Evolutionary conservation across 192 early-diverging fungal genomes (phyloP), one percentile per base, ranked within the genome.

Genomic region (Coemansia sp.): DNA sequence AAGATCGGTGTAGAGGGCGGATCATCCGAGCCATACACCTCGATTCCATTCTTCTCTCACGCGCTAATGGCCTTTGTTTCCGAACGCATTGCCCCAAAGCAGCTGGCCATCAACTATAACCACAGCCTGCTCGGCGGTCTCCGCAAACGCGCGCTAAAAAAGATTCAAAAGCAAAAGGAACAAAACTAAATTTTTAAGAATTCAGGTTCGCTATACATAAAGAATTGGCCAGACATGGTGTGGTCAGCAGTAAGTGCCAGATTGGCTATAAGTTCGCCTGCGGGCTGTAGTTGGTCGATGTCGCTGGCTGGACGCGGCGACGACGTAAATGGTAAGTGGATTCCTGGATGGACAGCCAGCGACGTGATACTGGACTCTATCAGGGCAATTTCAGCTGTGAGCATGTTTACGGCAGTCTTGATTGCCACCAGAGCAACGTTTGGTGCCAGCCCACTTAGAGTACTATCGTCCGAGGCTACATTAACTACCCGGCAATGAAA

Each of bases 1-100:
- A 83, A 87, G 66, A 79, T 91, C 50, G 89, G 89, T 50, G 65
- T 88, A 19, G 58, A 80, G 52, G 84, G 84, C 12, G 90, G 86
- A 18, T 70, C 84, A 12, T 80, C 84, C 19, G 72, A 82, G 48
- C 83, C 83, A 21, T 86, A 53, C 42, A 70, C 70, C 36, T 71
- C 67, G 46, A 58, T 73, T 26, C 77, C 77, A 49, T 73, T 44
- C 35, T 57, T 70, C 19, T 61, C 70, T 33, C 77, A 79, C 38
- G 77, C 65, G 31, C 50, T 79, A 23, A 47, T 73, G 62, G 70
- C 63, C 11, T 73, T 72, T 61, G 59, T 59, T 7, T 41, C 54
- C 4, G 66, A 70, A 71, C 53, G 57, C 12, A 5, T 79, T 40
- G 68, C 45, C 15, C 64, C 68, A 16, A 71, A 61, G 57, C 68